Conservation (phyloP, 305 asterid genomes). For the Fraxinus sp. region DNA sequence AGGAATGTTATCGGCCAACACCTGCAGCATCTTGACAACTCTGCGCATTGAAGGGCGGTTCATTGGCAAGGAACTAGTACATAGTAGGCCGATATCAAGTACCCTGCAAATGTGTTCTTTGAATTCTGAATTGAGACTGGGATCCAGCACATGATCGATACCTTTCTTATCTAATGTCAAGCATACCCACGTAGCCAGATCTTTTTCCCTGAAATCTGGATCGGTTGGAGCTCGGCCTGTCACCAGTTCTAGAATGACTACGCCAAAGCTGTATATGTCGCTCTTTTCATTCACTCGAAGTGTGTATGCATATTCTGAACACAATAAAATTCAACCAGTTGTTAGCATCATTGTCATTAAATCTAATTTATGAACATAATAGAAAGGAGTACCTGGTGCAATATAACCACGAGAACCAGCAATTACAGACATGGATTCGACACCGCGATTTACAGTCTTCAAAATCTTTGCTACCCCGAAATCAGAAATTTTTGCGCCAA, state of each 20-base stretch:
- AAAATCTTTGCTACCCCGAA: conserved; percentile 81
- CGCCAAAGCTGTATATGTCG: conserved; percentile 78
- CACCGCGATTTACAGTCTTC: conserved; percentile 31
- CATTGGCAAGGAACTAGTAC: conserved; percentile 50
- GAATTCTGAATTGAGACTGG: conserved; percentile 39
- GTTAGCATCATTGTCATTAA: neutral
- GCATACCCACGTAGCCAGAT: conserved; percentile 58
- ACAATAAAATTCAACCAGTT: neutral
- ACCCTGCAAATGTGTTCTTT: conserved; percentile 42
- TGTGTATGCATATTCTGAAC: conserved; percentile 75
- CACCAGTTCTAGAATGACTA: conserved; percentile 69
- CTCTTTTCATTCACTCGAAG: conserved; percentile 78
- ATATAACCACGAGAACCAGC: conserved; percentile 91
- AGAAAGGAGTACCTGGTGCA: conserved; percentile 68
- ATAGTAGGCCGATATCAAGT: conserved; percentile 57
- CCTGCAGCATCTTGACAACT: conserved; percentile 63
- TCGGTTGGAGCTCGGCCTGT: conserved; percentile 54
- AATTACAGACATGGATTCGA: conserved; percentile 63
- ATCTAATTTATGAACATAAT: neutral
- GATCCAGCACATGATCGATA: conserved; percentile 47
- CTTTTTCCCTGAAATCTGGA: conserved; percentile 50
- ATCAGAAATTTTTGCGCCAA: conserved; percentile 75
- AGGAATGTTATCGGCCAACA: conserved; percentile 30
- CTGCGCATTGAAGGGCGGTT: conserved; percentile 82
- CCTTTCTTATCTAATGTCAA: conserved; percentile 39